These are phyloP conservation scores for Xylariaceae sp. DNA, from an alignment of 2,329 filamentous ascomycete genomes.

Conservation along the genomic window DNA sequence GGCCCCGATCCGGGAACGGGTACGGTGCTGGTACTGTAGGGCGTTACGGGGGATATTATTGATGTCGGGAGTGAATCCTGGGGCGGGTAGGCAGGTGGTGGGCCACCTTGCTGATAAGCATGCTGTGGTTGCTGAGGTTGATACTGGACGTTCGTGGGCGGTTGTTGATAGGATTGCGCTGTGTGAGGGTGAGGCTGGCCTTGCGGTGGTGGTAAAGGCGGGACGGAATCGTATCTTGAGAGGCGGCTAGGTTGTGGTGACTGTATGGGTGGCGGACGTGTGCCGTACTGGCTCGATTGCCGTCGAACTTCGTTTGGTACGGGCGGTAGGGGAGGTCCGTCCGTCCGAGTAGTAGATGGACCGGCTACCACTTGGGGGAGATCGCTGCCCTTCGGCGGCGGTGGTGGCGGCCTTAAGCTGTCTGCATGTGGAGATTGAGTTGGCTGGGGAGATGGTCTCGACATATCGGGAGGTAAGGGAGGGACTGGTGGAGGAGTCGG, in stretches of 20 bases:
- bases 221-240: slow-evolving; percentile 40
- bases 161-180: slow-evolving; percentile 34
- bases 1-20: slow-evolving; percentile 11
- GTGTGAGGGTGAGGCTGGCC: slow-evolving; percentile 25
- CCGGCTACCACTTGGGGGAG: slow-evolving; percentile 37
- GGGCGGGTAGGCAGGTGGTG: slow-evolving; percentile 25
- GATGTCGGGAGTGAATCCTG: slow-evolving; percentile 26
- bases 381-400: slow-evolving; percentile 56
- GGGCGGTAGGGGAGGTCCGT: slow-evolving; percentile 39
- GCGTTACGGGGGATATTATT: slow-evolving; percentile 20
- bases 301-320: slow-evolving; percentile 38
- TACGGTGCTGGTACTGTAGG: slow-evolving; percentile 16
- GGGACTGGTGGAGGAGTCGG: slow-evolving; percentile 68
- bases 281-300: slow-evolving; percentile 31
- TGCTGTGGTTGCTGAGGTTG: slow-evolving; percentile 30
- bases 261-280: slow-evolving; percentile 17
- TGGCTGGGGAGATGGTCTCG: slow-evolving; percentile 44
- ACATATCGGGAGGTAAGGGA: slow-evolving; percentile 68
- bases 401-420: slow-evolving; percentile 48
- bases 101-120: slow-evolving; percentile 25
- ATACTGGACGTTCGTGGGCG: slow-evolving; percentile 32
- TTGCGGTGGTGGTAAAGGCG: slow-evolving; percentile 38
- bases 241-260: slow-evolving; percentile 29
- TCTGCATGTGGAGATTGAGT: slow-evolving; percentile 38
- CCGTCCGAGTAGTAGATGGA: slow-evolving; percentile 33